Base-by-base conservation (phyloP, 768 basidiomycete species). In the Coprinopsis cinerea region DNA sequence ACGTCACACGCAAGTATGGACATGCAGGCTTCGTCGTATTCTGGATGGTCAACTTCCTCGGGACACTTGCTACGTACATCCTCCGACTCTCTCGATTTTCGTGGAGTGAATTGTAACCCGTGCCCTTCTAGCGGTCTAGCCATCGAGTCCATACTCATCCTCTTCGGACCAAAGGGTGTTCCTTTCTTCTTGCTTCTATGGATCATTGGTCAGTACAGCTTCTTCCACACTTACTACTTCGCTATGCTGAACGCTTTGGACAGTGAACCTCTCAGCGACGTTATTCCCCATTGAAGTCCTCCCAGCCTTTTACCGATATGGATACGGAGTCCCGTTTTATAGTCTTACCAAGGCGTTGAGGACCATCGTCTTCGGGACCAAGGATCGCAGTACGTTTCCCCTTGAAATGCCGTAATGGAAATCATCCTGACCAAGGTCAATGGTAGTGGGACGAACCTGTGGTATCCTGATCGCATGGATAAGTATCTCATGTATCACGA, bases 21-120 rank as follows among this genome's bases (percentile, higher is more conserved):
- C 61, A 62, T 34, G 63, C 63, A 0, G 83, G 83, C 0, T 81
- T 85, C 55, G 53, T 83, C 27, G 65, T 84, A 23, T 84, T 79
- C 58, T 85, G 84, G 83, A 81, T 82, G 79, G 64, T 82, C 52
- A 77, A 76, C 50, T 84, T 72, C 68, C 34, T 68, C 30, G 75
- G 70, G 32, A 85, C 84, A 82, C 59, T 72, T 6, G 69, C 81
- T 0, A 64, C 79, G 79, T 74, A 61, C n/a, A 77, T 65, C 41
- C 27, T 41, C 20, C 14, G 24, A 49, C 30, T 34, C 14, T 14
- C 46, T 27, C 18, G 24, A 24, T 43, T 49, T 30, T 35, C 11
- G 9, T 20, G 37, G 18, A 23, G 14, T 17, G 25, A 26, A 32
- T 28, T 2, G 3, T 39, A 6, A 2, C 18, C 5, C n/a, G n/a